Evolutionary conservation across 2,329 filamentous ascomycete genomes (phyloP), one percentile per base, ranked within the genome.

Genomic region (Dactylonectria estremocensis): DNA sequence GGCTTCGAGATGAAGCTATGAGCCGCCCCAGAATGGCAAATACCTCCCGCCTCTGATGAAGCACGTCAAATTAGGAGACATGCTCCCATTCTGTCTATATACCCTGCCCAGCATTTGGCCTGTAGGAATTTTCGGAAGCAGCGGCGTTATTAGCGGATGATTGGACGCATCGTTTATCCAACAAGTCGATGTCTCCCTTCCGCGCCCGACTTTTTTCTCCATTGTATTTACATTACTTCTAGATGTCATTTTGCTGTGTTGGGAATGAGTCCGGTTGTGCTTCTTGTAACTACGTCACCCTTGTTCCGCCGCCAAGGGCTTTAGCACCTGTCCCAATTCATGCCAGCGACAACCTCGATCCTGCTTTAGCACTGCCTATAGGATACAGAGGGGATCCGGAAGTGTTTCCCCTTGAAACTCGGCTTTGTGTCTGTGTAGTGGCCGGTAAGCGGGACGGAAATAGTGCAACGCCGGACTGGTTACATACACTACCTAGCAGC

Each of bases 191-290:
- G 53, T 46, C 35, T 61, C 37, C 53, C 8, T 53, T 37, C 22
- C 33, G 40, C 43, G 45, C 37, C 22, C 31, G 28, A 53, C 53
- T 61, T 57, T 61, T 31, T 58, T 66, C 60, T 56, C 24, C 13
- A 52, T 14, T 61, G 64, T 66, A 62, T 58, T 66, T 61, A 61
- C 43, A 55, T 52, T 48, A 61, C n/a, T 61, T 48, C 20, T 57
- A 49, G 58, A 54, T 61, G 52, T 48, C 58, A 16, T 53, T 53
- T 14, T 45, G n/a, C 48, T 48, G 24, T 7, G 4, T 53, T 66
- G 64, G 57, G 53, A 62, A 48, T 40, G 31, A 52, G 59, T 52
- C 53, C 61, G 37, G 45, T 50, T 20, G 55, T 46, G 37, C 53
- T n/a, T 52, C 31, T 56, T 49, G 45, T 66, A n/a, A 56, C 35